Percentiles rank a stretch among this genome's conserved stretches.
phyloP scores from a whole-genome alignment of 2,329 filamentous ascomycete genomes.

The Leptodontidium sp. region DNA sequence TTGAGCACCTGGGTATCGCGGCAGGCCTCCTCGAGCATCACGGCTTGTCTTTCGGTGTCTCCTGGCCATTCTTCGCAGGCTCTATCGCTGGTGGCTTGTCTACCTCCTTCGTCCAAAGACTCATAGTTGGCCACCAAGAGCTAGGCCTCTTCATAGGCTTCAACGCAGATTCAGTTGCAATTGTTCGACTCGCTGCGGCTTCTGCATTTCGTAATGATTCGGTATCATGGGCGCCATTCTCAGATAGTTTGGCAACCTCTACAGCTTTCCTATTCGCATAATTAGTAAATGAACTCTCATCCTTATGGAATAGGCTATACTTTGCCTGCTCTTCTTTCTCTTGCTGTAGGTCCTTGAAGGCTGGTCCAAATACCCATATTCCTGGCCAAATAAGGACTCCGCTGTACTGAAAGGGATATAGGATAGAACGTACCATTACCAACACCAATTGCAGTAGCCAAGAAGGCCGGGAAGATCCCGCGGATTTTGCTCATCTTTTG shows the following conservation, averaged over 20 bases:
- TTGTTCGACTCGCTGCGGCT: constrained; percentile 35
- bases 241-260: constrained; percentile 25
- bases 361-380: constrained; percentile 45
- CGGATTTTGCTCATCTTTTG: constrained; percentile 42
- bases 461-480: constrained; percentile 41
- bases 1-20: neutral
- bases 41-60: constrained; percentile 17
- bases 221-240: constrained; percentile 22
- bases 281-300: constrained; percentile 23
- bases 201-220: constrained; percentile 35
- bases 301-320: constrained; percentile 22
- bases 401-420: neutral
- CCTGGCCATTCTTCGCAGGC: neutral
- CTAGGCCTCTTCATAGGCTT: constrained; percentile 27
- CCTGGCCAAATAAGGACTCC: constrained; percentile 32
- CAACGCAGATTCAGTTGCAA: constrained; percentile 34
- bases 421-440: constrained; percentile 41
- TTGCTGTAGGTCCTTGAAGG: constrained; percentile 42
- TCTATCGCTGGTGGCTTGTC: neutral
- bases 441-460: constrained; percentile 44
- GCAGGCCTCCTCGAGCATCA: neutral
- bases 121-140: constrained; percentile 40
- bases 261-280: constrained; percentile 30
- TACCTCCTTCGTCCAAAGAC: constrained; percentile 30
- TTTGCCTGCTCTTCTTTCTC: constrained; percentile 35